A percentile compares a stretch with the other conserved stretches of the same genome.
Conservation (phyloP, 1,139 yeast genomes). For the Blastobotrys aristatus region DNA sequence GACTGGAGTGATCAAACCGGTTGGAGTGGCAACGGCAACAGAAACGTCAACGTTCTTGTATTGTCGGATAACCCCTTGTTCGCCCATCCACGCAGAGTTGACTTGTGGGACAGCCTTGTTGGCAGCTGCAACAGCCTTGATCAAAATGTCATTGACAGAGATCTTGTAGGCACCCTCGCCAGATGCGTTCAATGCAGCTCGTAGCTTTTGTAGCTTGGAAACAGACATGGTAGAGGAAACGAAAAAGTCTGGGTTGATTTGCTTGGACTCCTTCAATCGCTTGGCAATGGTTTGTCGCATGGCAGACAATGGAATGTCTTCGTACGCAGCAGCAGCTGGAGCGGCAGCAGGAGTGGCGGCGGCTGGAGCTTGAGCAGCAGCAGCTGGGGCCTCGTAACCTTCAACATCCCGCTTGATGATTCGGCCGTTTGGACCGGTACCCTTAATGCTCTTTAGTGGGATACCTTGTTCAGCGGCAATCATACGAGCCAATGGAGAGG, state of each 20-base stretch:
- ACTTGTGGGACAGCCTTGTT: conserved; percentile 87
- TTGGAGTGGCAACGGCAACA: conserved; percentile 97
- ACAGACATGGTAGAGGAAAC: conserved; percentile 85
- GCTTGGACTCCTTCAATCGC: conserved; percentile 83
- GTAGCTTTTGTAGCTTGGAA: conserved; percentile 82
- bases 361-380: conserved; percentile 44
- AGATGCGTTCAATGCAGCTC: conserved; percentile 80
- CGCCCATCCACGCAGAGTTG: conserved; percentile 90
- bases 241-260: conserved; percentile 84
- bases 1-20: conserved; percentile 95
- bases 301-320: conserved; percentile 78
- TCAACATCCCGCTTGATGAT: conserved; percentile 89
- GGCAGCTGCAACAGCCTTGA: conserved; percentile 92
- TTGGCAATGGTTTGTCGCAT: conserved; percentile 95
- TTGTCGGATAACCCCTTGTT: conserved; percentile 86
- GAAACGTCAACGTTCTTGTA: conserved; percentile 91
- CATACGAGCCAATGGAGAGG: conserved; percentile 93
- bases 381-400: conserved; percentile 44
- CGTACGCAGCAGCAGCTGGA: conserved; percentile 53
- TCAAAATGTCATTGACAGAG: conserved; percentile 88
- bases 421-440: conserved; percentile 95
- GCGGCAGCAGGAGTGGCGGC: conserved; percentile 47
- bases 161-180: conserved; percentile 86
- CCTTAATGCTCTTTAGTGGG: conserved; percentile 76
- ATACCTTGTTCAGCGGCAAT: conserved; percentile 92